Evolutionary conservation across 441 rosid species (phyloP).

Genomic region (Populus hybrid): DNA sequence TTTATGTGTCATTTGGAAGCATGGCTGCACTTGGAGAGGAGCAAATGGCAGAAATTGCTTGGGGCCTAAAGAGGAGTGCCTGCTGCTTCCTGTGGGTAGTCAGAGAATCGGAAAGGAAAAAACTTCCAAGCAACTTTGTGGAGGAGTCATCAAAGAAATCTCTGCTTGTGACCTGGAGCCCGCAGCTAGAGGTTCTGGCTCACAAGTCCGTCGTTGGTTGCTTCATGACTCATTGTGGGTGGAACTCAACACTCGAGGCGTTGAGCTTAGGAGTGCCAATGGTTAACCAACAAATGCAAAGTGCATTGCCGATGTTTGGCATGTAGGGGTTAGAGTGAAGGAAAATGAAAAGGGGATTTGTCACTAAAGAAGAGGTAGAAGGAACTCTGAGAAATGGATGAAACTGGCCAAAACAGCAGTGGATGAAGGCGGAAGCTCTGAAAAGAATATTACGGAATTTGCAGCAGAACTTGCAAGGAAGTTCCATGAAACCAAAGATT

Average conservation of each 20-base stretch:
- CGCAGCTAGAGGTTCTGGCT: constrained; percentile 41
- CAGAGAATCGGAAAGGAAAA: constrained; percentile 38
- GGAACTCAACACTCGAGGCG: constrained; percentile 37
- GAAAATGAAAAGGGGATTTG: neutral
- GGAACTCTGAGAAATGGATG: constrained; percentile 36
- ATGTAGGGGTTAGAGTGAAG: constrained; percentile 36
- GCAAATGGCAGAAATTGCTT: constrained; percentile 47
- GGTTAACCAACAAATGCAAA: too few relatives aligned
- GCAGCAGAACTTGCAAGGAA: constrained; percentile 17
- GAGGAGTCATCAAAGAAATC: constrained; percentile 43
- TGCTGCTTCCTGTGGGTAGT: constrained; percentile 49
- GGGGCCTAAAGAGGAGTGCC: constrained; percentile 35
- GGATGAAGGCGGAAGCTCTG: constrained; percentile 53
- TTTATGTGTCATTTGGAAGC: constrained; percentile 58
- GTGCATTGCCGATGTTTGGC: too few relatives aligned
- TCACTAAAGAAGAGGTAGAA: constrained; percentile 12
- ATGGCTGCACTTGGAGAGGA: constrained; percentile 32
- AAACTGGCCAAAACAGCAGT: constrained; percentile 44
- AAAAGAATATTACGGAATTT: constrained; percentile 40
- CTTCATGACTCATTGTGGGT: too few relatives aligned
- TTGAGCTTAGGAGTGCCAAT: constrained; percentile 45
- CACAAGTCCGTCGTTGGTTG: too few relatives aligned
- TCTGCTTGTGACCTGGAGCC: constrained; percentile 44
- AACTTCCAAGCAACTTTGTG: constrained; percentile 34
- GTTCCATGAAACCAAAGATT: too few relatives aligned